These are phyloP conservation scores for Rhizopogon vulgaris DNA, from an alignment of 768 basidiomycete species.

Conservation along the genomic window DNA sequence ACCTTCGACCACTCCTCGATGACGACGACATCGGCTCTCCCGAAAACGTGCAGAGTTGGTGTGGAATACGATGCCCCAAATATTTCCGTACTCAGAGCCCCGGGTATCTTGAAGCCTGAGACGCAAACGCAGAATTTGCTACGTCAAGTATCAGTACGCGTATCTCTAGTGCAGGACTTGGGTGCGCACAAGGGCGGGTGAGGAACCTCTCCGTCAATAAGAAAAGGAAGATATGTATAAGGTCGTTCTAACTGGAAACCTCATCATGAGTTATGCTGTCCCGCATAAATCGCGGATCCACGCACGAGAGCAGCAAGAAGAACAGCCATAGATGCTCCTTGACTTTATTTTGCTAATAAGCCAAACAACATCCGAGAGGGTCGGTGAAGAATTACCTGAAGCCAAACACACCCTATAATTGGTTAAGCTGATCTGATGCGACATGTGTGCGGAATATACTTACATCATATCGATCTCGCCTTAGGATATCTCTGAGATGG, in stretches of 20 bases:
- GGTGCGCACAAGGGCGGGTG: slow-evolving; percentile 68
- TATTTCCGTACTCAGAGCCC: slow-evolving; percentile 42
- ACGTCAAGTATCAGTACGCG: background rate
- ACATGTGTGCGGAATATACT: slow-evolving; percentile 13
- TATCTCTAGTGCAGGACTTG: background rate
- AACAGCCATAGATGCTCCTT: slow-evolving; percentile 74
- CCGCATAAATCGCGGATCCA: slow-evolving; percentile 4
- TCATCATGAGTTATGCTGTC: slow-evolving; percentile 1
- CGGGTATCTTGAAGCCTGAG: slow-evolving; percentile 56
- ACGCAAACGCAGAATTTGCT: slow-evolving; percentile 74
- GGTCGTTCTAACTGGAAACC: slow-evolving; percentile 48
- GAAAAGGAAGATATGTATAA: slow-evolving; percentile 46
- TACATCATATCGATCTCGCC: slow-evolving; percentile 60
- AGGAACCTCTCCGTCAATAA: slow-evolving; percentile 55
- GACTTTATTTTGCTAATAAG: slow-evolving; percentile 34
- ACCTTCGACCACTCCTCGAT: slow-evolving; percentile 57
- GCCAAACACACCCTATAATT: slow-evolving; percentile 64
- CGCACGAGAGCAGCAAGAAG: slow-evolving; percentile 64
- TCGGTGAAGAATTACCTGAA: slow-evolving; percentile 48
- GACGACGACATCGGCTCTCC: slow-evolving; percentile 73
- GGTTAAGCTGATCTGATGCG: background rate
- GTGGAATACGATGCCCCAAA: slow-evolving; percentile 53
- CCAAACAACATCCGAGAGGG: background rate
- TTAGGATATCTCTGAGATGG: slow-evolving; percentile 50
- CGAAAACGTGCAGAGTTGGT: slow-evolving; percentile 73